Conservation (phyloP, 495 filamentous ascomycete genomes). For the Penicillium chermesinum region DNA sequence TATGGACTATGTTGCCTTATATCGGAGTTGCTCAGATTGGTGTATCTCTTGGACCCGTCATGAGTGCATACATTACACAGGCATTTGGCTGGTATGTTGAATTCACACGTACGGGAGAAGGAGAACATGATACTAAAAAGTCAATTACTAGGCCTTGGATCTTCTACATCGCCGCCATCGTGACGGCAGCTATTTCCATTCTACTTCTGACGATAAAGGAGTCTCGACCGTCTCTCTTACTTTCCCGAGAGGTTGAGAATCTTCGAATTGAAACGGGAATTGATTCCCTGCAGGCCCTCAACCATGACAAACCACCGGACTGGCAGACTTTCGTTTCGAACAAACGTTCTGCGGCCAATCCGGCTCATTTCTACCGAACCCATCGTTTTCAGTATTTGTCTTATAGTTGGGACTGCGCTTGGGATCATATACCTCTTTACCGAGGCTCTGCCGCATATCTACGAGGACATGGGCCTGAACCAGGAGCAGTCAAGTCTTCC, state of each 20-base stretch:
- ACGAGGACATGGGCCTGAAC: constrained; percentile 29
- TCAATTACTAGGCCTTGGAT: constrained; percentile 31
- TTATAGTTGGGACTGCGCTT: constrained; percentile 28
- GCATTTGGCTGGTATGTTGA: constrained; percentile 27
- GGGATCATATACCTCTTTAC: constrained; percentile 43
- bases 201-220: constrained; percentile 33
- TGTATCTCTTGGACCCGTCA: constrained; percentile 41
- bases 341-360: constrained; percentile 30
- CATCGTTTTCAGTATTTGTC: constrained; percentile 32
- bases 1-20: constrained; percentile 45
- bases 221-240: constrained; percentile 33
- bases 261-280: constrained; percentile 23
- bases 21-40: constrained; percentile 33
- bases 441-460: constrained; percentile 35
- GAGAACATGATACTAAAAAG: not conserved
- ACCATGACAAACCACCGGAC: constrained; percentile 30
- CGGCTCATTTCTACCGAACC: constrained; percentile 41
- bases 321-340: constrained; percentile 23
- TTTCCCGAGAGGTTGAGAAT: constrained; percentile 19
- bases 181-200: constrained; percentile 27
- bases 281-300: constrained; percentile 18
- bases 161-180: constrained; percentile 36
- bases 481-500: constrained; percentile 26
- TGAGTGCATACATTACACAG: constrained; percentile 34
- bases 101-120: not conserved